phyloP scores from a whole-genome alignment of 305 asterid genomes.

The Fraxinus albicans region DNA sequence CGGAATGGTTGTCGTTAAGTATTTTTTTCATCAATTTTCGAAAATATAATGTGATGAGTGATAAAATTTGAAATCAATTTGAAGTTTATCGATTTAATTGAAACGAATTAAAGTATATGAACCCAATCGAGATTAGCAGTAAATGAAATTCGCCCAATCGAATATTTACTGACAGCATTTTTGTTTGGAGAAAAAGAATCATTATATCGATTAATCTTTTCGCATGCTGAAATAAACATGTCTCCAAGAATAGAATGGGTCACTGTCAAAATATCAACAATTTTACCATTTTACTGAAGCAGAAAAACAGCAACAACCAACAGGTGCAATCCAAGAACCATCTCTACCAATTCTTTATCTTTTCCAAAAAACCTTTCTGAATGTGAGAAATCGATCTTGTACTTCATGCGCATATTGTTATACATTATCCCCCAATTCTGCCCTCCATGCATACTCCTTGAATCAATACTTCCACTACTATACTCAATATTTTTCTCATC shows the following conservation, averaged over 20 bases:
- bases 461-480: constrained; percentile 19
- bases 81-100: too few relatives aligned
- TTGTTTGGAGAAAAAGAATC: not conserved
- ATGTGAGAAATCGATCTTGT: constrained; percentile 43
- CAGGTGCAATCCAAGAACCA: constrained; percentile 9
- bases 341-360: constrained; percentile 8
- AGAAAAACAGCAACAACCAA: constrained; percentile 21
- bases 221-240: not conserved
- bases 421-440: constrained; percentile 74
- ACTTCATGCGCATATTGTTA: constrained; percentile 65
- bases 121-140: not conserved
- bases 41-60: not conserved
- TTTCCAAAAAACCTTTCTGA: constrained; percentile 9
- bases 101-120: not conserved
- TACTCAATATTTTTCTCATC: constrained; percentile 4
- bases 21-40: not conserved
- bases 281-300: not conserved
- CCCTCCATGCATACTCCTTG: constrained; percentile 16
- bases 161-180: not conserved
- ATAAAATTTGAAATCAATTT: not conserved
- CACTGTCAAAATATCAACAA: not conserved
- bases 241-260: not conserved
- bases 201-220: not conserved
- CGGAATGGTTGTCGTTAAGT: too few relatives aligned
- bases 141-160: not conserved